phyloP scores from a whole-genome alignment of 371 early-diverging fungal species.

The Smittium mucronatum region DNA sequence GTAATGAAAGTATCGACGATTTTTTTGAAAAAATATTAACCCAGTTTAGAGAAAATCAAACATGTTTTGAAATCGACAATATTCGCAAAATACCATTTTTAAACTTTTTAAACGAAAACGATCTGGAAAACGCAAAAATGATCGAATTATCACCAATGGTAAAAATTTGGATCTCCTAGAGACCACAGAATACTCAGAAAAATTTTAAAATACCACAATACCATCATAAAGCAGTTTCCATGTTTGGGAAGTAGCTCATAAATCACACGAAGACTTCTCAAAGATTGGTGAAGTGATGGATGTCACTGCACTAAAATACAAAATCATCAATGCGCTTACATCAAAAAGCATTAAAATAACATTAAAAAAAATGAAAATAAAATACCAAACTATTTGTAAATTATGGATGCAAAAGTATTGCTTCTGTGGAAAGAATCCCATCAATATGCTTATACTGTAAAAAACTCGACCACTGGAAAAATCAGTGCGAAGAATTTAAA shows the following conservation, averaged over 20 bases:
- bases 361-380: background rate
- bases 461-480: background rate
- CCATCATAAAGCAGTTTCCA: background rate
- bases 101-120: background rate
- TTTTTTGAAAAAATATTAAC: background rate
- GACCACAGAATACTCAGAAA: background rate
- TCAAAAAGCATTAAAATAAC: background rate
- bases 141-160: background rate
- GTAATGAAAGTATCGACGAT: background rate
- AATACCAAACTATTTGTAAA: background rate
- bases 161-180: background rate
- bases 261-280: background rate
- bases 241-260: background rate
- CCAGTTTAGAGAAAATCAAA: background rate
- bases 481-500: background rate
- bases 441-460: background rate
- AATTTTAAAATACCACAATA: background rate
- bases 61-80: background rate
- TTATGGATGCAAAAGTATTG: background rate
- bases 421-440: background rate
- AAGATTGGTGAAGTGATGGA: background rate
- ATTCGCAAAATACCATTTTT: background rate
- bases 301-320: background rate
- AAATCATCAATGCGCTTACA: background rate
- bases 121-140: too few species aligned